These are phyloP conservation scores for Phaffomyces thermotolerans DNA, from an alignment of 805 yeast genomes.

Conservation along the genomic window DNA sequence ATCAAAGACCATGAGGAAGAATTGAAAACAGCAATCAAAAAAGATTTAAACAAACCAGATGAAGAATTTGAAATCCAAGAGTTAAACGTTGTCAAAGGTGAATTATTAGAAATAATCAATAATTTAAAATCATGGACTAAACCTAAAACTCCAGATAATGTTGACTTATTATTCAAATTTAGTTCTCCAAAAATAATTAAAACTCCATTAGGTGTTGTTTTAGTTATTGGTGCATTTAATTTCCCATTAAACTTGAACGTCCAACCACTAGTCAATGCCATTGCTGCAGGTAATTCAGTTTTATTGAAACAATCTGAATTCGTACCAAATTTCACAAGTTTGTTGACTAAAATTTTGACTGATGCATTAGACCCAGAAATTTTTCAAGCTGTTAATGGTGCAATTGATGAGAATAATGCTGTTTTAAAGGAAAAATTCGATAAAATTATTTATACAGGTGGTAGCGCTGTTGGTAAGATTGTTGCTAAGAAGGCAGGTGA, in stretches of 20 bases:
- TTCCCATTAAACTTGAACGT: slow-evolving; percentile 64
- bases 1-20: slow-evolving; percentile 49
- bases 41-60: slow-evolving; percentile 62
- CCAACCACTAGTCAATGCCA: slow-evolving; percentile 66
- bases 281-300: slow-evolving; percentile 81
- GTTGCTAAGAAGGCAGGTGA: slow-evolving; percentile 81
- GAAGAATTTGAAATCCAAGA: slow-evolving; percentile 62
- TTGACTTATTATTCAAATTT: slow-evolving; percentile 15
- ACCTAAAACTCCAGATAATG: slow-evolving; percentile 30
- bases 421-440: slow-evolving; percentile 62
- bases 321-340: slow-evolving; percentile 52
- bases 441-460: slow-evolving; percentile 83
- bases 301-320: slow-evolving; percentile 45
- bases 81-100: slow-evolving; percentile 41
- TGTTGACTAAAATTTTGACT: slow-evolving; percentile 49
- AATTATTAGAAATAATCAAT: slow-evolving; percentile 51
- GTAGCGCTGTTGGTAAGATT: slow-evolving; percentile 64
- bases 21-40: slow-evolving; percentile 48
- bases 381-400: slow-evolving; percentile 67
- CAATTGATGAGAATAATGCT: slow-evolving; percentile 51
- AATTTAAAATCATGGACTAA: slow-evolving; percentile 55
- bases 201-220: slow-evolving; percentile 55
- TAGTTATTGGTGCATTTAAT: slow-evolving; percentile 75
- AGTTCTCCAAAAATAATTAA: slow-evolving; percentile 12
- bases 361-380: slow-evolving; percentile 49